These are phyloP conservation scores for Pseudopediastrum boryanum DNA, from an alignment of 139 green algal species.

Conservation along the genomic window DNA sequence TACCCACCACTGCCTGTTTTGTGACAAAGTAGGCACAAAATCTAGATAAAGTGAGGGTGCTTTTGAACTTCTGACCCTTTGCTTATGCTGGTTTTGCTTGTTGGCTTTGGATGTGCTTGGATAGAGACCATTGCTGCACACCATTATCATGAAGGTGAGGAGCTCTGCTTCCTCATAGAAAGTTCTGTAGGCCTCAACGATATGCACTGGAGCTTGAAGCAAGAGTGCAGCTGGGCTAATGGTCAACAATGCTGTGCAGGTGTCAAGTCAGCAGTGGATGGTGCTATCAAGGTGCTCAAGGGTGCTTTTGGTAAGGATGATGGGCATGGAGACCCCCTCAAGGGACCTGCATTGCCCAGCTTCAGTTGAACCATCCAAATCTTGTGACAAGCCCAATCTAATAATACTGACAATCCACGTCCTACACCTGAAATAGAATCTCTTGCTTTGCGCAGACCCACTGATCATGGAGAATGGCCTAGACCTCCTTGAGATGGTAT, in stretches of 20 bases:
- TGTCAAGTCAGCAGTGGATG: slow-evolving; percentile 36
- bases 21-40: too few relatives aligned
- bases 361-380: not conserved
- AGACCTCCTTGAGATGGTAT: slow-evolving; percentile 77
- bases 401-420: not conserved
- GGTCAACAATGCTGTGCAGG: slow-evolving; percentile 36
- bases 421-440: not conserved
- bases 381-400: not conserved
- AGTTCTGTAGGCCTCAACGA: too few relatives aligned
- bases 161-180: too few relatives aligned
- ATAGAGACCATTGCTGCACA: too few relatives aligned
- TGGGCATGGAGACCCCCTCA: not conserved
- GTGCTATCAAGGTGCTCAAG: slow-evolving; percentile 54
- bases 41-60: too few relatives aligned
- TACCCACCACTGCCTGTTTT: too few relatives aligned
- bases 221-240: not conserved
- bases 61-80: too few relatives aligned
- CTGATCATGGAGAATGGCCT: slow-evolving; percentile 66
- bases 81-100: too few relatives aligned
- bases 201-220: not conserved
- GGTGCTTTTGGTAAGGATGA: slow-evolving; percentile 56
- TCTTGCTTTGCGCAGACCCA: slow-evolving; percentile 42
- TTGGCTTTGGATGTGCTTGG: too few relatives aligned
- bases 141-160: too few relatives aligned
- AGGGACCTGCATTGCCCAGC: not conserved